Evolutionary conservation across 1,139 yeast species (phyloP).

Genomic region (Pneumocystis canis): DNA sequence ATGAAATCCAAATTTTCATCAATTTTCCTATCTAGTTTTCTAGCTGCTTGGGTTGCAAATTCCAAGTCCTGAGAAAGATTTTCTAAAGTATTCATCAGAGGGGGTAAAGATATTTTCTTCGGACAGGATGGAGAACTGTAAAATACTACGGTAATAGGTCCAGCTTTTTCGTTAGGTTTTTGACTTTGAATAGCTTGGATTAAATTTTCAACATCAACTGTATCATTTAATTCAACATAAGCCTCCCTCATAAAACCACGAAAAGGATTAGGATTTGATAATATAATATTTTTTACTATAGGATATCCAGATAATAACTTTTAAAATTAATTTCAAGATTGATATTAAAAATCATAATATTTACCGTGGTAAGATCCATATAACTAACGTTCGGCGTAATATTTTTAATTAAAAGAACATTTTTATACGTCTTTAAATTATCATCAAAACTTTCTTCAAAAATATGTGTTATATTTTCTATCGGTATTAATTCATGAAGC

Average conservation of each 20-base stretch:
- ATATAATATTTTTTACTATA: neutral
- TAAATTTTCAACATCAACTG: neutral
- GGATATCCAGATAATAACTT: neutral
- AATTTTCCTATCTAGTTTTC: neutral
- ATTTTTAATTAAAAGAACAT: neutral
- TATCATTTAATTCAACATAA: neutral
- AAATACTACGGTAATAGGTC: neutral
- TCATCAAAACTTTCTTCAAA: conserved; percentile 1
- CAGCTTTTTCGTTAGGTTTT: neutral
- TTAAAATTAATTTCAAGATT: neutral
- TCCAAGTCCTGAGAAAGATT: neutral
- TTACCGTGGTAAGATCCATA: neutral
- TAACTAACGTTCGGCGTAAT: neutral
- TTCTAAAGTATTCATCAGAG: neutral
- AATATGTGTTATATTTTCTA: neutral
- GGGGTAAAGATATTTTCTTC: neutral
- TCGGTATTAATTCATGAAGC: neutral
- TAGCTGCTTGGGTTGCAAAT: neutral
- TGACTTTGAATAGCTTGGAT: neutral
- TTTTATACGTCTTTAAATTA: neutral
- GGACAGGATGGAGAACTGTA: neutral
- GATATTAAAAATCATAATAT: neutral
- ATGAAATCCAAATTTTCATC: neutral
- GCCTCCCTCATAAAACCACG: neutral
- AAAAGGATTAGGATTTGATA: neutral